phyloP scores from a whole-genome alignment of 2,329 filamentous ascomycete genomes.

The Fusarium solani-melongenae region DNA sequence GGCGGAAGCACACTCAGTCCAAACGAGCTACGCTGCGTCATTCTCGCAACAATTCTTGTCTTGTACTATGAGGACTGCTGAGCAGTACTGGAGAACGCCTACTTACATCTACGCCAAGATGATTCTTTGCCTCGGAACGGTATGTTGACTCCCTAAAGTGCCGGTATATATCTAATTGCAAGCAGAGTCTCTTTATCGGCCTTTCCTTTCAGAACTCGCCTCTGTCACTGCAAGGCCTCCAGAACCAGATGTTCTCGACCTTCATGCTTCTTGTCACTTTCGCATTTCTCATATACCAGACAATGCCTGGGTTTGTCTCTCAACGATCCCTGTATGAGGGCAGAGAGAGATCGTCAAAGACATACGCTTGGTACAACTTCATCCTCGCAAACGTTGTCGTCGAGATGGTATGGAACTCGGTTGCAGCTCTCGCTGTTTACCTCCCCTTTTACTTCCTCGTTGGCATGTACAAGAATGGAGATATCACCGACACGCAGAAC shows the following conservation, averaged over 20 bases:
- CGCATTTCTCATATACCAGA: constrained; percentile 49
- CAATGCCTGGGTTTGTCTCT: constrained; percentile 75
- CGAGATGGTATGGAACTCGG: constrained; percentile 26
- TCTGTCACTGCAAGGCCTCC: background rate
- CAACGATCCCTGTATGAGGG: constrained; percentile 75
- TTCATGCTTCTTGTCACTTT: background rate
- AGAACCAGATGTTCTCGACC: background rate
- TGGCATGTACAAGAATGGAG: constrained; percentile 21
- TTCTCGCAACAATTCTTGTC: constrained; percentile 56
- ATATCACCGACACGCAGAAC: constrained; percentile 8
- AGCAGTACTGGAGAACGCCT: constrained; percentile 52
- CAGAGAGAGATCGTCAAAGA: constrained; percentile 73
- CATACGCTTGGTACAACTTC: constrained; percentile 55
- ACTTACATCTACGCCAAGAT: constrained; percentile 67
- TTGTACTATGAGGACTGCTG: constrained; percentile 47
- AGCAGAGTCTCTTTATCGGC: background rate
- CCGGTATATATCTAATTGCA: background rate
- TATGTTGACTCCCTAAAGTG: background rate
- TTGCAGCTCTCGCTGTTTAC: constrained; percentile 1
- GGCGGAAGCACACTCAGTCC: background rate
- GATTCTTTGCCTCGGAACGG: background rate
- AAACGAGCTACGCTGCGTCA: constrained; percentile 49
- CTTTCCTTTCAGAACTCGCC: background rate
- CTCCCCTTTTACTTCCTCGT: constrained; percentile 21
- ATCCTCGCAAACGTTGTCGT: constrained; percentile 22